Evolutionary conservation across 2,329 filamentous ascomycete genomes (phyloP), one percentile per base, ranked within the genome.

Genomic region (Aspergillus sp.): DNA sequence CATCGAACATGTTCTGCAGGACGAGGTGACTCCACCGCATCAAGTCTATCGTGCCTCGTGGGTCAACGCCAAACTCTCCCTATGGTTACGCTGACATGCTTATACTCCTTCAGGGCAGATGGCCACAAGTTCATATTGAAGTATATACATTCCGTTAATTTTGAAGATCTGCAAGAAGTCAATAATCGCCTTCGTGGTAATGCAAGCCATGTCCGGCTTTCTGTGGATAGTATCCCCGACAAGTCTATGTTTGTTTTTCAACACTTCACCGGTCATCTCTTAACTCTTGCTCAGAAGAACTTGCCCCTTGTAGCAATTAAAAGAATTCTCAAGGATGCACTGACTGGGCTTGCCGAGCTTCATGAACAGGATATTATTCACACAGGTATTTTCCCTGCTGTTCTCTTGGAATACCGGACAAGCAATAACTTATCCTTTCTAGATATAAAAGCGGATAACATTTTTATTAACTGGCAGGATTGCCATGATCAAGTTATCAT

Each of bases 241-340:
- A 68, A 76, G 60, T 75, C 73, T 31, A 77, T 80, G 68, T 79
- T 80, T 60, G 73, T 79, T 58, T 81, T 77, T 55, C 73, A 75
- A 57, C 79, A 79, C 66, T 67, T 79, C 60, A 73, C 68, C 5
- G 75, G 76, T 50, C 68, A 80, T 68, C 69, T 80, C 17, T 71
- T 81, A 56, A 69, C 68, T 60, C 73, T 80, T 58, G 74, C 68
- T 52, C 75, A 76, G 62, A 76, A 75, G 63, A 68, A 77, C 50
- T 56, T 79, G 23, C 65, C 76, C 8, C 57, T 76, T 43, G 40
- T 65, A 23, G 62, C 71, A 21, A 74, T 70, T 52, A 81, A 79
- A 63, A 68, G 70, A 49, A 75, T 81, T 43, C 70, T 81, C 25
- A 76, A 77, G 58, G 73, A 78, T 60, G 72, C 75, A 19, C 68